These are phyloP conservation scores for Besnoitia besnoiti DNA, from an alignment of 169 alveolate species.

Conservation along the genomic window DNA sequence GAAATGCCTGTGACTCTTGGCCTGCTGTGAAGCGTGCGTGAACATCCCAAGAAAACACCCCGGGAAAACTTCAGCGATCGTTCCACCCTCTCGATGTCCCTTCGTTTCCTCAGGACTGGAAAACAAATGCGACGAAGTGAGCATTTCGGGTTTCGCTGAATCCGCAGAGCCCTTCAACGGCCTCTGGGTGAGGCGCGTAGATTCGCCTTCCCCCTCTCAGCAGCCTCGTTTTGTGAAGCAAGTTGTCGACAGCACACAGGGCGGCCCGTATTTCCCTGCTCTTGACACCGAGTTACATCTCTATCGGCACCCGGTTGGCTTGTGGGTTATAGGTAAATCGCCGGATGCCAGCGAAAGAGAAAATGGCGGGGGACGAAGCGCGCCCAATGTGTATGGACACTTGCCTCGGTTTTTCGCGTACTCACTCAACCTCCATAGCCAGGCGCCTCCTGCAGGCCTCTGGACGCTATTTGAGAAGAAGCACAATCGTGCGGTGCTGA, in stretches of 20 bases:
- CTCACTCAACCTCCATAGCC: background rate
- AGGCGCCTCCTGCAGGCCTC: slow-evolving; percentile 18
- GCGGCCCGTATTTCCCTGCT: background rate
- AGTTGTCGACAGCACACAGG: background rate
- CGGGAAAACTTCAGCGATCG: too few species aligned
- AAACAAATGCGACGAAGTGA: background rate
- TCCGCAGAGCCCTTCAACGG: slow-evolving; percentile 17
- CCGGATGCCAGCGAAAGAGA: background rate
- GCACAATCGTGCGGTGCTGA: slow-evolving; percentile 13
- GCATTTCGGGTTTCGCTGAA: slow-evolving; percentile 4
- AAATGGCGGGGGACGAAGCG: background rate
- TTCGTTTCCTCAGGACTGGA: background rate
- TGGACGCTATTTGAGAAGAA: background rate
- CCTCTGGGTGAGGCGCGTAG: background rate
- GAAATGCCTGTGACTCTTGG: too few species aligned
- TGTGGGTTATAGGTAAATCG: slow-evolving; percentile 23
- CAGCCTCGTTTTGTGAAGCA: background rate
- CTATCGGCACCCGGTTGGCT: background rate
- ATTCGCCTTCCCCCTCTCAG: too few species aligned
- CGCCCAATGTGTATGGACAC: background rate
- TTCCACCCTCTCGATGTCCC: background rate
- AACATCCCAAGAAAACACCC: too few species aligned
- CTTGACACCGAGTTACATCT: background rate
- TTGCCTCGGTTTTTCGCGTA: slow-evolving; percentile 22
- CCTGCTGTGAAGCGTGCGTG: too few species aligned